Conservation (phyloP, 768 basidiomycete genomes). For the Aureoboletus auriporus region DNA sequence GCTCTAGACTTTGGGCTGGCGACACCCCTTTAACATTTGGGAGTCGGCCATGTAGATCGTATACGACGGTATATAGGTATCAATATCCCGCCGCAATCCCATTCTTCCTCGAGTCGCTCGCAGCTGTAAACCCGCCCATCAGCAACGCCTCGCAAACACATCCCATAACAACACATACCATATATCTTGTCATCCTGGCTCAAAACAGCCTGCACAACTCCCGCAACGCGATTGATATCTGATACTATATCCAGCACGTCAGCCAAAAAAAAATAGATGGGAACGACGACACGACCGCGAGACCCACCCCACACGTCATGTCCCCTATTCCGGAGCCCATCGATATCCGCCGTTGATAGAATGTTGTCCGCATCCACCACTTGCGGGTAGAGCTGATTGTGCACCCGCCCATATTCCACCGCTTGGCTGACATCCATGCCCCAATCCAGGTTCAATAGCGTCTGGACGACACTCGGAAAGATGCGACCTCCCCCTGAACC, state of each 20-base stretch:
- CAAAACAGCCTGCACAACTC: conserved; percentile 70
- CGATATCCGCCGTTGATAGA: conserved; percentile 54
- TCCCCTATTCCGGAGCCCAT: conserved; percentile 53
- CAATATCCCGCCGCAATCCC: conserved; percentile 88
- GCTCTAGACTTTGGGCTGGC: too few relatives aligned
- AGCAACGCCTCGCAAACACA: not conserved
- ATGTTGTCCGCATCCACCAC: conserved; percentile 56
- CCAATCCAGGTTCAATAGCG: conserved; percentile 70
- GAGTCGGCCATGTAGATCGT: too few relatives aligned
- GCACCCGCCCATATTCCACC: conserved; percentile 80
- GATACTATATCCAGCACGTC: conserved; percentile 35
- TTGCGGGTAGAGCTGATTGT: conserved; percentile 80
- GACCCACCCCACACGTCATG: conserved; percentile 67
- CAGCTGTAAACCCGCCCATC: conserved; percentile 43
- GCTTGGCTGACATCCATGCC: conserved; percentile 76
- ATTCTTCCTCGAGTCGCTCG: conserved; percentile 89
- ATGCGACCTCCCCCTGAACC: conserved; percentile 89
- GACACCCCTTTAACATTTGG: too few relatives aligned
- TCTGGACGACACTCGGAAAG: conserved; percentile 75
- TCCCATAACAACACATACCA: conserved; percentile 41
- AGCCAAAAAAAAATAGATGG: not conserved
- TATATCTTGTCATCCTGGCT: conserved; percentile 50
- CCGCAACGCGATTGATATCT: conserved; percentile 68
- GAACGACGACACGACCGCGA: not conserved
- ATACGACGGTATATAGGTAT: not conserved